Percentiles rank a stretch among this genome's conserved stretches.
Conservation (phyloP, 805 yeast species). For the Kazachstania taianensis region DNA sequence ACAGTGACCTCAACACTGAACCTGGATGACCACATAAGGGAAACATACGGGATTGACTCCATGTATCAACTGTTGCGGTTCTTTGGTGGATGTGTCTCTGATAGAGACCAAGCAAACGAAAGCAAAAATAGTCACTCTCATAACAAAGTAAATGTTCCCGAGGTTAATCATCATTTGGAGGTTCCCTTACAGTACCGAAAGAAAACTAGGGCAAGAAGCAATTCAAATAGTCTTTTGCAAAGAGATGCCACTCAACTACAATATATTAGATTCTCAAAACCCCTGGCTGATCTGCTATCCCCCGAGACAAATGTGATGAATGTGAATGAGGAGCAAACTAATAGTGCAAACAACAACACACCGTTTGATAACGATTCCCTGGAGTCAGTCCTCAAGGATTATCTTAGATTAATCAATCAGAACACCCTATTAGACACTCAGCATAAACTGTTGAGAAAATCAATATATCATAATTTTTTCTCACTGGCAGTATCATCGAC, state of each 20-base stretch:
- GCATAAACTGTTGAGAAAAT: conserved; percentile 27
- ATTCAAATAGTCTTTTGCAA: conserved; percentile 27
- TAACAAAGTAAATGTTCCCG: no score
- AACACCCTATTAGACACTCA: not conserved
- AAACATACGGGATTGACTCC: conserved; percentile 20
- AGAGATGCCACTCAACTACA: conserved; percentile 27
- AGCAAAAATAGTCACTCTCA: not conserved
- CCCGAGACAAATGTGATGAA: not conserved
- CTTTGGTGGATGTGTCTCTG: conserved; percentile 29
- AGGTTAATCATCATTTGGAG: no score
- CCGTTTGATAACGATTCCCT: conserved; percentile 29
- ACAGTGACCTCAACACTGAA: conserved; percentile 23
- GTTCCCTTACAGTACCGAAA: no score
- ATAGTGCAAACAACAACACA: conserved; percentile 6
- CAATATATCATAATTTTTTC: conserved; percentile 48
- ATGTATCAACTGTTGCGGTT: conserved; percentile 24
- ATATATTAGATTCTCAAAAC: conserved; percentile 43
- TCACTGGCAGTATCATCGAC: conserved; percentile 47
- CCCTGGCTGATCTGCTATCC: conserved; percentile 28
- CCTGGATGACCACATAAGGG: conserved; percentile 23
- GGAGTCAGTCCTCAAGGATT: conserved; percentile 29
- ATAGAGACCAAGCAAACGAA: conserved; percentile 27
- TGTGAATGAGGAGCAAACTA: not conserved
- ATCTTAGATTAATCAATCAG: conserved; percentile 19
- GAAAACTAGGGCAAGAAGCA: conserved; percentile 14